phyloP scores from a whole-genome alignment of 2,329 filamentous ascomycete species.

The Monascus ruber region DNA sequence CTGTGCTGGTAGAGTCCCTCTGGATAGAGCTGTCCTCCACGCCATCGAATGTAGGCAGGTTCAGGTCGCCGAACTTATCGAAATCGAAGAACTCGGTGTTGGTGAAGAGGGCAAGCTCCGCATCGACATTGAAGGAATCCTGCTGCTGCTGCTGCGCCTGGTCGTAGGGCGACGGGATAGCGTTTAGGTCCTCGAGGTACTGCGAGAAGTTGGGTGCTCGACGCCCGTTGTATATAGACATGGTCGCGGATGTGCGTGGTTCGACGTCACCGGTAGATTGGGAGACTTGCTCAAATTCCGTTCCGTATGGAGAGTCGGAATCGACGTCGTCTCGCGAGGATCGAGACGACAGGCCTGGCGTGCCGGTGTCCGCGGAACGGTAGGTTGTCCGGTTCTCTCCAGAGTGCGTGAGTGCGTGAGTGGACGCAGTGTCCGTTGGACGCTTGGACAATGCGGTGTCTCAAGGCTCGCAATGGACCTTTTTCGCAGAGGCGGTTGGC shows the following conservation, averaged over 20 bases:
- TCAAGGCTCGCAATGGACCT: too few species aligned
- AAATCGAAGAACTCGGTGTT: conserved; percentile 76
- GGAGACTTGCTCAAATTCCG: too few species aligned
- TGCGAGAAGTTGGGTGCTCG: conserved; percentile 79
- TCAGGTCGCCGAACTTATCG: conserved; percentile 38
- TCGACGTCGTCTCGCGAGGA: too few species aligned
- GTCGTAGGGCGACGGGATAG: conserved; percentile 52
- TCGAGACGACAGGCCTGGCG: too few species aligned
- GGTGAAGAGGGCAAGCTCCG: conserved; percentile 67
- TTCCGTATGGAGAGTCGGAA: too few species aligned
- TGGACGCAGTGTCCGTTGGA: too few species aligned
- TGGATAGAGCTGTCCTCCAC: conserved; percentile 18
- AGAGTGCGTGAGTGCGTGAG: too few species aligned
- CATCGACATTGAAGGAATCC: conserved; percentile 54
- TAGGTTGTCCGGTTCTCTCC: too few species aligned
- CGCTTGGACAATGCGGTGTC: too few species aligned
- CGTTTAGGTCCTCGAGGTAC: conserved; percentile 79
- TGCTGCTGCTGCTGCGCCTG: conserved; percentile 45
- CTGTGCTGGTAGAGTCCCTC: conserved; percentile 9
- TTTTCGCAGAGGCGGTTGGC: too few species aligned
- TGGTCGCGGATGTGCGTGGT: conserved; percentile 21
- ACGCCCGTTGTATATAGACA: conserved; percentile 66
- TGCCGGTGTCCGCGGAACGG: too few species aligned
- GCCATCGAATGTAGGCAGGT: conserved; percentile 21
- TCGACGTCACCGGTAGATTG: too few species aligned